Evolutionary conservation across 805 yeast genomes (phyloP).

Genomic region (Yarrowia sp.): DNA sequence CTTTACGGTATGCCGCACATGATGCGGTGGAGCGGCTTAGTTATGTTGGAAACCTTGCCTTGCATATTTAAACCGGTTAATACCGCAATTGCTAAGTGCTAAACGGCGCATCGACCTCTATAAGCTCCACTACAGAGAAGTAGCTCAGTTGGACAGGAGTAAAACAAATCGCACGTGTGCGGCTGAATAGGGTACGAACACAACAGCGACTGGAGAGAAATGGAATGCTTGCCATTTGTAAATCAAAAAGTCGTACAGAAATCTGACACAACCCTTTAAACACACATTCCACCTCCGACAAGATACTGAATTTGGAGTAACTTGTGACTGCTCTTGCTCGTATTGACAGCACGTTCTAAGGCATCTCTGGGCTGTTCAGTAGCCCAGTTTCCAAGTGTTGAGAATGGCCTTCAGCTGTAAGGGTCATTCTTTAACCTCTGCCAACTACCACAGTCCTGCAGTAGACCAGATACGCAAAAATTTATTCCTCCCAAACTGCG

Average conservation of each 20-base stretch:
- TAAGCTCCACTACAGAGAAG: background rate
- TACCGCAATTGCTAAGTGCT: conserved; percentile 23
- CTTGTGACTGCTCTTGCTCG: background rate
- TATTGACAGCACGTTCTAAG: no score
- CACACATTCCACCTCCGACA: no score
- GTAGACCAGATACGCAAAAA: conserved; percentile 6
- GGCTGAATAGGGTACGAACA: conserved; percentile 18
- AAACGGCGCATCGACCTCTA: conserved; percentile 22
- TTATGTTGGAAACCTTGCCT: background rate
- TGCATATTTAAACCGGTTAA: conserved; percentile 4
- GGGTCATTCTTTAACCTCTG: conserved; percentile 17
- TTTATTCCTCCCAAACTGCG: conserved; percentile 12
- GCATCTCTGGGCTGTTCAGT: no score
- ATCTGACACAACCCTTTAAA: no score
- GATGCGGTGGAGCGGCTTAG: conserved; percentile 22
- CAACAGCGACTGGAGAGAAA: background rate
- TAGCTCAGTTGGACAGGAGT: conserved; percentile 7
- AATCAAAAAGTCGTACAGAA: background rate
- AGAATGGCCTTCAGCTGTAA: background rate
- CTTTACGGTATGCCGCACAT: conserved; percentile 13
- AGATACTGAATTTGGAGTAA: no score
- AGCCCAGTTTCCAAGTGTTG: background rate
- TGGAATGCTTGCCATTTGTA: background rate
- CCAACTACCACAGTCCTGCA: background rate
- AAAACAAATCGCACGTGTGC: conserved; percentile 18